A percentile compares a stretch with the other conserved stretches of the same genome.
Conservation (phyloP, 2,329 filamentous ascomycete species). For the Biscogniauxia sp. region DNA sequence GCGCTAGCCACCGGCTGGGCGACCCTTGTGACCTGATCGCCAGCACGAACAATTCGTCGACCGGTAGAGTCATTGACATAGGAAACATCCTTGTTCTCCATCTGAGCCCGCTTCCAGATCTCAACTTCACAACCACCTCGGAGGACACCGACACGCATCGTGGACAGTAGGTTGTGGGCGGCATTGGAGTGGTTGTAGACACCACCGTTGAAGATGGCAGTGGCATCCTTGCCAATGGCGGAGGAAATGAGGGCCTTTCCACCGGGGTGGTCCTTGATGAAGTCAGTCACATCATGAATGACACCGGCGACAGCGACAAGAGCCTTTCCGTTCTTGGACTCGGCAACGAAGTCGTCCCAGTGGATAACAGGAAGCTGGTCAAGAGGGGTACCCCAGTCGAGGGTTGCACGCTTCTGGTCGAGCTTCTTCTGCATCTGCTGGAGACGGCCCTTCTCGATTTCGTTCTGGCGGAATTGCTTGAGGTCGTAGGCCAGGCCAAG, state of each 20-base stretch:
- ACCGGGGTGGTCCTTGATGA: constrained; percentile 67
- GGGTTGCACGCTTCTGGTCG: constrained; percentile 59
- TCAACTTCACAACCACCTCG: constrained; percentile 66
- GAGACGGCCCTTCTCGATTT: constrained; percentile 72
- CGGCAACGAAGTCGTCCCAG: constrained; percentile 65
- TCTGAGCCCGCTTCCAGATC: constrained; percentile 67
- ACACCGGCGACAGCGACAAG: constrained; percentile 62
- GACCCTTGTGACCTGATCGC: constrained; percentile 72
- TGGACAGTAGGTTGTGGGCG: constrained; percentile 65
- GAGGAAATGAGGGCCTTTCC: constrained; percentile 65
- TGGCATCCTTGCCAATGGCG: constrained; percentile 65
- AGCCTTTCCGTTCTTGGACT: constrained; percentile 61
- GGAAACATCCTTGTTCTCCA: constrained; percentile 65
- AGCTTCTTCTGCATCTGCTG: constrained; percentile 69
- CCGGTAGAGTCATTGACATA: constrained; percentile 68
- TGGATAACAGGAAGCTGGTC: constrained; percentile 41
- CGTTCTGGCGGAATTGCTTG: constrained; percentile 87
- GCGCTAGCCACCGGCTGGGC: constrained; percentile 68
- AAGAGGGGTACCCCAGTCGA: constrained; percentile 66
- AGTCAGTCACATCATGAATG: constrained; percentile 63
- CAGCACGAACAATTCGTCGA: constrained; percentile 70
- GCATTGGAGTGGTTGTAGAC: constrained; percentile 67
- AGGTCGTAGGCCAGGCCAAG: constrained; percentile 68
- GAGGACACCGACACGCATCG: constrained; percentile 66
- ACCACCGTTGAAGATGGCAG: constrained; percentile 68